Base-by-base conservation (phyloP, 305 asterid species). In the Rubia peregrina region DNA sequence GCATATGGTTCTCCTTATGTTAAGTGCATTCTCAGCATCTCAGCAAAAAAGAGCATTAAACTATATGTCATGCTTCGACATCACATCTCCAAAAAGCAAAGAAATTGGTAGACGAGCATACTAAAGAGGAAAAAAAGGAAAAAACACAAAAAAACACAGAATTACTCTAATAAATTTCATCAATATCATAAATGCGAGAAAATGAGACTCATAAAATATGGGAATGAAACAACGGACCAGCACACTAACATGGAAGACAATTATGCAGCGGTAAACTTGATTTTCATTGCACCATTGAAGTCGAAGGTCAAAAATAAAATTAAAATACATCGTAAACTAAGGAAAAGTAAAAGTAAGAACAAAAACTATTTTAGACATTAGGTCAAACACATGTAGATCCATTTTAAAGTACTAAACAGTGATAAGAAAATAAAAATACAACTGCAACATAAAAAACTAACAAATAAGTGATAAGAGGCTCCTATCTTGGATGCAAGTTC, bases 401-500 rank as follows among this genome's bases (percentile, higher is more conserved):
- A 26, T 26, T 2, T 26, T 26, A 26, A 26, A 26, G 30, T 26
- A 2, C 30, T 26, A 26, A 26, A 26, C 30, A 26, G 30, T 26
- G 30, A 26, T 26, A 26, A 61, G 4, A 1, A 30, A 30, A 10
- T 43, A 24, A 12, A 12, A 13, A 61, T 6, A 61, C 9, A 6
- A 19, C n/a, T n/a, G 33, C 40, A 10, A 59, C 9, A 59, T 12
- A 57, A 57, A n/a, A n/a, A 53, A 17, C 3, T 22, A 57, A 3
- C 41, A 24, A 6, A 46, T 7, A n/a, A 26, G 19, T 36, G 67
- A 2, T 36, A 16, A 62, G 41, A 16, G 46, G 36, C 40, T 26
- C 36, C 53, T 84, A 94, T 98, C 99, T 89, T 91, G 62, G 87
- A 75, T 2, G 30, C 30, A 26, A 26, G 30, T 26, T 26, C 30